These are phyloP conservation scores for Zygnema cylindricum DNA, from an alignment of 139 green algal genomes.

Conservation along the genomic window DNA sequence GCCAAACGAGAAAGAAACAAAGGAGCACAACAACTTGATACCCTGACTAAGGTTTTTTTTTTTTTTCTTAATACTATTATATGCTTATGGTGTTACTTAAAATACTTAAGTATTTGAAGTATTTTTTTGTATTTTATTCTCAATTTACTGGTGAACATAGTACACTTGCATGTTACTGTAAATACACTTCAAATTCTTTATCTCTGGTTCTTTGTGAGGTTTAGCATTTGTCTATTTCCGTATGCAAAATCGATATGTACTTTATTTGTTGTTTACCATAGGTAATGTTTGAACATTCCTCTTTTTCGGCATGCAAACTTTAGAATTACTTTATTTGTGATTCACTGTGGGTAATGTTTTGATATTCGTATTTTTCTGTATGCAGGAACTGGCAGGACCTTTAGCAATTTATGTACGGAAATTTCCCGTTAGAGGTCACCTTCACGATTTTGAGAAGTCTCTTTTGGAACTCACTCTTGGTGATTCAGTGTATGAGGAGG, in stretches of 20 bases:
- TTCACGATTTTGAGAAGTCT: slow-evolving; percentile 90
- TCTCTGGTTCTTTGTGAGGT: not conserved
- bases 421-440: slow-evolving; percentile 72
- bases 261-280: not conserved
- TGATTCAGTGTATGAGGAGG: slow-evolving; percentile 65
- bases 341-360: no score
- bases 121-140: no score
- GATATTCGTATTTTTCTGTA: no score
- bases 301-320: no score
- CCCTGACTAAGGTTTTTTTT: slow-evolving; percentile 44
- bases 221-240: not conserved
- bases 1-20: slow-evolving; percentile 38
- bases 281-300: not conserved
- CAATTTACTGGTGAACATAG: no score
- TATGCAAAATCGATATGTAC: not conserved
- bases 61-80: not conserved
- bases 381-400: slow-evolving; percentile 57
- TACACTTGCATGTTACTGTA: no score
- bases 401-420: slow-evolving; percentile 71
- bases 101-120: no score
- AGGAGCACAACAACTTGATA: slow-evolving; percentile 48
- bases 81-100: no score
- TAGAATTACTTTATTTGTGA: no score
- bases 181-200: no score
- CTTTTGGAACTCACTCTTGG: slow-evolving; percentile 92